phyloP scores from a whole-genome alignment of 495 filamentous ascomycete genomes.

The Hypoxylon crocopeplum region DNA sequence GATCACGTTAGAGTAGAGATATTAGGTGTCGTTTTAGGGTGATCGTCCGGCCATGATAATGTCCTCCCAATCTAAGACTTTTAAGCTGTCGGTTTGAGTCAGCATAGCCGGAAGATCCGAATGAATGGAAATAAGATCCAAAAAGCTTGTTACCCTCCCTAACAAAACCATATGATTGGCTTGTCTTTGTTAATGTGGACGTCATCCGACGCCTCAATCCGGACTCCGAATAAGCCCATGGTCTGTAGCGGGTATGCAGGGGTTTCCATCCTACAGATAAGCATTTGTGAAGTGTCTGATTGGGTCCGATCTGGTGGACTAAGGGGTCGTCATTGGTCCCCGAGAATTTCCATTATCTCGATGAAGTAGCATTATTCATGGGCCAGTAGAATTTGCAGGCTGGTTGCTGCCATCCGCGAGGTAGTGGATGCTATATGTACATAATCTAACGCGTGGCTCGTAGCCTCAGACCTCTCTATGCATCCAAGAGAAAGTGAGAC shows the following conservation, averaged over 20 bases:
- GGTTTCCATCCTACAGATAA: conserved; percentile 16
- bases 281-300: conserved; percentile 16
- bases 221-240: conserved; percentile 8
- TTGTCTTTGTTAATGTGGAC: conserved; percentile 2
- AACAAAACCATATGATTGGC: conserved; percentile 3
- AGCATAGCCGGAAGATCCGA: conserved; percentile 10
- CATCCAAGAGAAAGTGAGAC: conserved; percentile 1
- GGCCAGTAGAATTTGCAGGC: conserved; percentile 12
- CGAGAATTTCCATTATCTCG: conserved; percentile 9
- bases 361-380: conserved; percentile 8
- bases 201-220: conserved; percentile 16
- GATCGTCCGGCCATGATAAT: not conserved
- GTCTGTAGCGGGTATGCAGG: conserved; percentile 11
- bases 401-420: not conserved
- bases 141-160: not conserved
- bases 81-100: not conserved
- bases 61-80: not conserved
- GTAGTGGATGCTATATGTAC: conserved; percentile 11
- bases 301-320: conserved; percentile 8
- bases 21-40: too few relatives aligned
- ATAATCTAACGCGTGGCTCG: conserved; percentile 10
- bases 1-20: too few relatives aligned
- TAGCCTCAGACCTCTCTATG: conserved; percentile 16
- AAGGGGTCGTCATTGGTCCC: conserved; percentile 15
- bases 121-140: conserved; percentile 6